Evolutionary conservation across 139 green algal genomes (phyloP).

Genomic region (Tetradesmus obliquus): DNA sequence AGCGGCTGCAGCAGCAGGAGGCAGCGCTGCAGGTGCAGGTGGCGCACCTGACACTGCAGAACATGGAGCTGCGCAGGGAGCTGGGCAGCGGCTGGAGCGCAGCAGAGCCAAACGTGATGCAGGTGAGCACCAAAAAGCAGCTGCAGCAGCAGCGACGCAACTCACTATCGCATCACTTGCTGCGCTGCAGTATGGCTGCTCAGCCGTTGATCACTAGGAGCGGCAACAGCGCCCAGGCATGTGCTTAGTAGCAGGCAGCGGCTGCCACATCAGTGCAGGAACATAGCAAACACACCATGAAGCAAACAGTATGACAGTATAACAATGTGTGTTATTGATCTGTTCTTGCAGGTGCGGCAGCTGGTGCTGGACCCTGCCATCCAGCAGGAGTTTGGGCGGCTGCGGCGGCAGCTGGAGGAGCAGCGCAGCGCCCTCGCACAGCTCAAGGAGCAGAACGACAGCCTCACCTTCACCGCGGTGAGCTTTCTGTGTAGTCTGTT

Average conservation of each 20-base stretch:
- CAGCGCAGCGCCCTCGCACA: neutral
- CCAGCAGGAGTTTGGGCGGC: conserved; percentile 30
- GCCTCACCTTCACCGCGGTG: conserved; percentile 37
- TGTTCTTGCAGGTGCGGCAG: conserved; percentile 38
- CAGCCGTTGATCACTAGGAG: no score
- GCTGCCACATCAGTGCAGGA: no score
- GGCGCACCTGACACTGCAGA: conserved; percentile 30
- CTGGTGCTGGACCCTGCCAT: conserved; percentile 46
- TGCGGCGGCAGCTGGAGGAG: conserved; percentile 27
- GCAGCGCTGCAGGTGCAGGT: conserved; percentile 40
- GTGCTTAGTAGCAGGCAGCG: no score
- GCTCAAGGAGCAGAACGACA: conserved; percentile 44
- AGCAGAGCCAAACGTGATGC: conserved; percentile 35
- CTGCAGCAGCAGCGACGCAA: neutral
- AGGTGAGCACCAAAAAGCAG: neutral
- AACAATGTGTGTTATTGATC: neutral
- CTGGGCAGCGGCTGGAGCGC: conserved; percentile 22
- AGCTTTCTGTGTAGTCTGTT: neutral
- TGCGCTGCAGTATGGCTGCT: no score
- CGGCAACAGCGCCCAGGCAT: no score
- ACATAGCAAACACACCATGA: no score
- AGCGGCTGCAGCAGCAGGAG: conserved; percentile 38
- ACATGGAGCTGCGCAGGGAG: conserved; percentile 46
- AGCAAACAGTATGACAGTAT: no score
- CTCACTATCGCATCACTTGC: no score